Evolutionary conservation across 1,139 yeast genomes (phyloP), one percentile per base, ranked within the genome.

Genomic region (Scheffersomyces titani): DNA sequence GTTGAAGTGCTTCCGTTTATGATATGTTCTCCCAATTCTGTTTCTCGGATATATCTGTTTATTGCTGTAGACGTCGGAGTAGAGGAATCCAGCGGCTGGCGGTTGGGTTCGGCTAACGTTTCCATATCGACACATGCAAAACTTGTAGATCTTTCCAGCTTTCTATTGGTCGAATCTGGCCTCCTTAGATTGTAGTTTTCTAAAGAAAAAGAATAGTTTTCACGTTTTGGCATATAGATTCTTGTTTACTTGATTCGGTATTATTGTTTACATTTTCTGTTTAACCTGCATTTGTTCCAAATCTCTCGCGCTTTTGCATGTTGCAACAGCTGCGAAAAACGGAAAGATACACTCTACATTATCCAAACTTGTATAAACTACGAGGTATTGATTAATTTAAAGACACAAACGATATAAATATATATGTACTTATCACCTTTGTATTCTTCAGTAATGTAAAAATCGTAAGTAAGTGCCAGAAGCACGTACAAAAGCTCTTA

Each of bases 31-130:
- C 69, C 64, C 49, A 72, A 60, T 44, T 66, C 71, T 1, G 75
- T 71, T 47, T 71, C 72, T 53, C 61, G 61, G 16, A 71, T 70
- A 55, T 59, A 72, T 51, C 63, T 63, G 51, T 63, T 63, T 51
- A 72, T 66, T 3, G 70, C 64, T 11, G 73, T 67, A 44, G 71
- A 61, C 58, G 68, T 66, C 47, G 64, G 64, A 1, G 71, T 64
- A 5, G 70, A 61, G 19, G 66, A 56, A 52, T 69, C 71, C 73
- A 68, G 72, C 44, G 62, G 56, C 46, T 58, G 59, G 40, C 40
- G 40, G 40, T 30, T 30, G 40, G 16, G 4, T 30, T 30, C 40
- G 40, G 40, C 40, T 30, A 16, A 16, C 13, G 3, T 16, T 30
- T 30, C 40, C 40, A 30, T 30, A 30, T 30, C 13, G 40, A 16